A percentile compares a stretch with the other conserved stretches of the same genome.
These are phyloP conservation scores for Fusarium sp. DNA, from an alignment of 2,329 filamentous ascomycete genomes.

Conservation along the genomic window DNA sequence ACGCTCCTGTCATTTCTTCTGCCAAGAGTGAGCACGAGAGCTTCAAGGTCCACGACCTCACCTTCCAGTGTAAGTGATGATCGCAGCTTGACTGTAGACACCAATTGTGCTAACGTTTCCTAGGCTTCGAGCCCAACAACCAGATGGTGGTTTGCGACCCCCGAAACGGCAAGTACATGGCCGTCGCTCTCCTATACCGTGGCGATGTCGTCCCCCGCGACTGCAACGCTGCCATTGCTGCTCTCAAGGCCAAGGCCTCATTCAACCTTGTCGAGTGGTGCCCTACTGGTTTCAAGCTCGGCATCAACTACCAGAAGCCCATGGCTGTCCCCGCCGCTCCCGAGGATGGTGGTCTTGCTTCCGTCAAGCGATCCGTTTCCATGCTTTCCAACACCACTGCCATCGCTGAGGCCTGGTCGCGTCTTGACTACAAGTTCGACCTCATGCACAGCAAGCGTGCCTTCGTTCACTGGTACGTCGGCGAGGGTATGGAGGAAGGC, in stretches of 20 bases:
- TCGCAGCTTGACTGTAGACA: not conserved
- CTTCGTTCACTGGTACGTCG: conserved; percentile 84
- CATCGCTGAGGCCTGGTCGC: conserved; percentile 79
- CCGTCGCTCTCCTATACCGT: conserved; percentile 78
- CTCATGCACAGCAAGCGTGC: conserved; percentile 84
- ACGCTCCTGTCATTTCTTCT: conserved; percentile 77
- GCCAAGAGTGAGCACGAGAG: conserved; percentile 86
- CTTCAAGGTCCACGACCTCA: conserved; percentile 85
- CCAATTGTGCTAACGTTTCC: conserved; percentile 41
- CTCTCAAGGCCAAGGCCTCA: conserved; percentile 77
- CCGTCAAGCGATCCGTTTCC: conserved; percentile 73
- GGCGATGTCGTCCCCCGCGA: conserved; percentile 78
- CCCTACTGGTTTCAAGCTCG: conserved; percentile 81
- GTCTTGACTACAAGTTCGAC: conserved; percentile 80
- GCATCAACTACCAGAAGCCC: conserved; percentile 80
- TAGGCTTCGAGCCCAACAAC: conserved; percentile 82
- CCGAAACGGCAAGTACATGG: conserved; percentile 82
- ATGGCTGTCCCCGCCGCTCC: conserved; percentile 67
- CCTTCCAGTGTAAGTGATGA: conserved; percentile 73
- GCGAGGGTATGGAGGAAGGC: conserved; percentile 93
- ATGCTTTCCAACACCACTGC: conserved; percentile 83
- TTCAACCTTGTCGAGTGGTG: conserved; percentile 84
- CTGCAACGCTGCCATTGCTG: conserved; percentile 74
- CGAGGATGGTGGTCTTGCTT: conserved; percentile 69
- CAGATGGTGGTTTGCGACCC: conserved; percentile 83